Conservation (phyloP, 495 filamentous ascomycete species). For the Hyaloscypha variabilis region DNA sequence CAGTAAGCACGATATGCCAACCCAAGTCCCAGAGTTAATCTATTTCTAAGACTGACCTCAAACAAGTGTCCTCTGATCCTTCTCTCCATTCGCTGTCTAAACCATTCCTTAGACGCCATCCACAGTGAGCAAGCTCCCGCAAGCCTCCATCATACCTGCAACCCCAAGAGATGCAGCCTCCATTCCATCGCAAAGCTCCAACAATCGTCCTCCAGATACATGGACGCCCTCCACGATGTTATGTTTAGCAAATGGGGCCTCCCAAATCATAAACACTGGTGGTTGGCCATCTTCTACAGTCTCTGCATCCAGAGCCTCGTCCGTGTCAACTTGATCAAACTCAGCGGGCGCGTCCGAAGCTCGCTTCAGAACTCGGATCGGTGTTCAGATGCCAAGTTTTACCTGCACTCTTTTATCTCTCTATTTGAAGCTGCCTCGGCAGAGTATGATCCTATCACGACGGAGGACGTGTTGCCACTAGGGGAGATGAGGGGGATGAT, state of each 20-base stretch:
- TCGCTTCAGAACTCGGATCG: constrained; percentile 10
- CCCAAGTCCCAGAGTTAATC: neutral
- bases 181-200: constrained; percentile 14
- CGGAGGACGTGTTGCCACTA: neutral
- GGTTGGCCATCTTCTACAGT: constrained; percentile 14
- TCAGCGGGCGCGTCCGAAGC: constrained; percentile 14
- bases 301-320: constrained; percentile 11
- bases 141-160: constrained; percentile 9
- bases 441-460: constrained; percentile 15
- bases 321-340: constrained; percentile 16
- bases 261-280: constrained; percentile 8
- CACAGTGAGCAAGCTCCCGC: neutral
- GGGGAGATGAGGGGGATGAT: constrained; percentile 10
- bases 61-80: constrained; percentile 9
- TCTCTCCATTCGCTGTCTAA: constrained; percentile 14
- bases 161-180: constrained; percentile 7
- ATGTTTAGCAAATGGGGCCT: constrained; percentile 13
- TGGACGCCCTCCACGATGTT: constrained; percentile 2
- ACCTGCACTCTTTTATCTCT: constrained; percentile 14
- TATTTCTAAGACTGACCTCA: constrained; percentile 3
- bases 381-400: constrained; percentile 13
- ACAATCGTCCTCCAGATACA: constrained; percentile 12
- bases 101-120: constrained; percentile 8
- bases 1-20: constrained; percentile 7
- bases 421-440: constrained; percentile 14